Base-by-base conservation (phyloP, 2,329 filamentous ascomycete species). In the Colletotrichum karsti region DNA sequence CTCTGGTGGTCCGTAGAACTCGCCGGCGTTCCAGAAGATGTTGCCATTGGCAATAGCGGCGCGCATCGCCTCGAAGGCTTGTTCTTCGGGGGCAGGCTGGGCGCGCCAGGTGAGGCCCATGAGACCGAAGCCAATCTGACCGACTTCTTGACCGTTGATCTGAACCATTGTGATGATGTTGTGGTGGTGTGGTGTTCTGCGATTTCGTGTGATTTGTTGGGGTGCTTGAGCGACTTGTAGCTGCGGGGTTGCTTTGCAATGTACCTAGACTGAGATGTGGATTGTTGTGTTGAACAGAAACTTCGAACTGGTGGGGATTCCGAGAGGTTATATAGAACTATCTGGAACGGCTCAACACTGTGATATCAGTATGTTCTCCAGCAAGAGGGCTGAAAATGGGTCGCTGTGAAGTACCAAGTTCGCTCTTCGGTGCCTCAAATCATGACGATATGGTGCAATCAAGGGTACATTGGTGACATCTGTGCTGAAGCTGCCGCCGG, bases 1-100 rank as follows among this genome's bases (percentile, higher is more conserved):
- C 20, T 87, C 81, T 1, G 85, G 84, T 0, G 82, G 80, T 41
- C 90, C 90, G 78, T 93, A 93, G 74, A 92, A 86, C 74, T 91
- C 88, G 69, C 84, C 90, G 39, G 82, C 89, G 72, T 91, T 91
- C 88, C 89, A 92, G 62, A 85, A 80, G 69, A 78, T 84, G 73
- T 78, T 79, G 62, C 84, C 81, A 10, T 75, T 75, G 24, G 77
- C 71, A 12, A 90, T 75, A 6, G 88, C 81, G 18, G 85, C 82
- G 71, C 85, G 85, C 77, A 92, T 82, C 10, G 87, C 85, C 46
- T 83, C 84, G 69, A 90, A 83, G 39, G 84, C 80, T 69, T 86
- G 78, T 35, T 87, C 83, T 13, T 84, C 74, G 3, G 84, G 75
- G 9, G 77, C 76, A 1, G 78, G 77, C 15, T 76, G 72, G 30